Evolutionary conservation across 1,139 yeast genomes (phyloP), one percentile per base, ranked within the genome.

Genomic region (Casaregolazyma lundiana): DNA sequence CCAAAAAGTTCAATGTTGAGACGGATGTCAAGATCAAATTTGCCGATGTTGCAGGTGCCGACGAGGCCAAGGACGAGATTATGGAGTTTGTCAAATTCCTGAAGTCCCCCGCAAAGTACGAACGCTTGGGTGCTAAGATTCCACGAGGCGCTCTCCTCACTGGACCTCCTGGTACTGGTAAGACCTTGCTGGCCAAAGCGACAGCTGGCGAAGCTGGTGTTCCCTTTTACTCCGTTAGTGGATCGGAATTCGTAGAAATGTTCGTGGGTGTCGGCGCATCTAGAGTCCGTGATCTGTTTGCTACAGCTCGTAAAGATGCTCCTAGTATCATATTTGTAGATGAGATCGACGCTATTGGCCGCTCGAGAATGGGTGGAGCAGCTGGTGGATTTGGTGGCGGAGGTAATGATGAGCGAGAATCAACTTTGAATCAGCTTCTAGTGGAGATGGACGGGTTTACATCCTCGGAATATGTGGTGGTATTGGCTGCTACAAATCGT

Each of bases 101-200:
- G 64, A 86, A 89, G 65, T 78, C 88, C 56, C 98, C 98, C n/a
- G 76, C 76, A 38, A 88, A 88, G 63, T 92, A 90, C 65, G 96
- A 89, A 64, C 80, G 78, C 53, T 72, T 92, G 42, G 98, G 98
- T 30, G 98, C 97, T 17, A 88, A 88, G 67, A 92, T 92, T 54
- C 98, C 98, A 43, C 80, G 97, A 63, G 98, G 98, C 59, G 98
- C 98, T 6, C 87, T 92, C 55, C 71, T 92, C 50, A 86, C 96
- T 9, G 98, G 98, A 49, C 96, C 97, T 8, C 98, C 98, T 41
- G 98, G 98, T 73, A 92, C 98, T 4, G 98, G 98, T 80, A 92
- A 92, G 67, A 92, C 98, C 0, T 72, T 92, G 52, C 72, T 92
- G 49, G 98, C 98, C 8, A 90, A 87, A 66, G 98, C 98, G 7